Evolutionary conservation across 2,329 filamentous ascomycete genomes (phyloP), one percentile per base, ranked within the genome.

Genomic region (Neopestalotiopsis sp.): DNA sequence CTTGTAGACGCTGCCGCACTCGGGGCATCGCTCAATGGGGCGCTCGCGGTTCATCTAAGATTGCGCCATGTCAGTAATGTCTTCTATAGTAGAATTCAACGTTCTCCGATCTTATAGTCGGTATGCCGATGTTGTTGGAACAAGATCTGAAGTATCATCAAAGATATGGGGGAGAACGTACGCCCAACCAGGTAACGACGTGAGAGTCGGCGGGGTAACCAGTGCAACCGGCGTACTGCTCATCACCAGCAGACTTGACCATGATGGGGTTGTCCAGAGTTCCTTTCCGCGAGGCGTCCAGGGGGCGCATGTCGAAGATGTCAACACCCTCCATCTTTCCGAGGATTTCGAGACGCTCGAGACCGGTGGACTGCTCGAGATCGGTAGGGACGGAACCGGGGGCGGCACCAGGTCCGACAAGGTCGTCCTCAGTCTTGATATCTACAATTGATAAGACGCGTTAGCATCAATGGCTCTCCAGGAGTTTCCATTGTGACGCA

Each of bases 251-350:
- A 74, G 94, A 95, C 85, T 92, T 92, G 82, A 99, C 94, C 68
- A 92, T 79, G 80, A 99, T 97, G 76, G 96, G 96, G 85, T 98
- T 87, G 73, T 97, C 89, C 79, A 97, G 82, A 70, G 96, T 98
- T 93, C 95, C 95, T 83, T 89, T 89, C 80, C 96, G 91, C 82
- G 92, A 96, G 73, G 95, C 88, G 82, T 98, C 96, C 77, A 99
- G 90, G 73, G 96, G 96, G 84, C 90, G 92, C 96, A 98, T 97
- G 86, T 99, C 95, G 87, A 99, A 99, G 81, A 98, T 88, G 81
- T 99, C 96, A 78, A 98, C 87, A 75, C 96, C 95, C 88, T 98
- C 94, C 92, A 98, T 97, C 91, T 99, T 99, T 85, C 96, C 96
- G 81, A 99, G 88, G 79, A 99, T 96, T 86, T 99, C 96, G 76